phyloP scores from a whole-genome alignment of 2,329 filamentous ascomycete genomes.

The Magnaporthiopsis incrustans region DNA sequence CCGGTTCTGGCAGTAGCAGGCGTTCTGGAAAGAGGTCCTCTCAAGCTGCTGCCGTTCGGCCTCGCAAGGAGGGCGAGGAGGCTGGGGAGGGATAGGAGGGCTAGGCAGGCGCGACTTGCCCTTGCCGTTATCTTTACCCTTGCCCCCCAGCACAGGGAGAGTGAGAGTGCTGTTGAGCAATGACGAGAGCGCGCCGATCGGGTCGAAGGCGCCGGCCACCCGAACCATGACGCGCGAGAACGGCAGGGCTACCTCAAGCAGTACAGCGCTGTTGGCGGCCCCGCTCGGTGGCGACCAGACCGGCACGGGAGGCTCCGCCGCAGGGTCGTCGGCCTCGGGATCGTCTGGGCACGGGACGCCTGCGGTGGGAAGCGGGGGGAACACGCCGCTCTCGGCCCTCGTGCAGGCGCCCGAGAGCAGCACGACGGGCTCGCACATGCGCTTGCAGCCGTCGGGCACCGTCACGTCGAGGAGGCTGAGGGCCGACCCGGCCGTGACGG shows the following conservation, averaged over 20 bases:
- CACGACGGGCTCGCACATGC: conserved; percentile 10
- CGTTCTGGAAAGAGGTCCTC: not conserved
- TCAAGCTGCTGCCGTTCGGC: not conserved
- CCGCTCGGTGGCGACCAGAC: not conserved
- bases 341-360: not conserved
- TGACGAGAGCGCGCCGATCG: not conserved
- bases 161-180: too few relatives aligned
- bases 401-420: conserved; percentile 10
- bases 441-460: conserved; percentile 7
- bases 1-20: conserved; percentile 10
- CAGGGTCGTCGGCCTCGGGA: not conserved
- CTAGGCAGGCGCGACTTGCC: not conserved
- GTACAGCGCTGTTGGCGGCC: not conserved
- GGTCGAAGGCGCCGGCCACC: not conserved
- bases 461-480: conserved; percentile 5
- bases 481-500: conserved; percentile 1
- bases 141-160: not conserved
- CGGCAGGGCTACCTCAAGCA: not conserved
- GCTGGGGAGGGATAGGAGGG: too few relatives aligned
- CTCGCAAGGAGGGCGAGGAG: too few relatives aligned
- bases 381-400: conserved; percentile 4
- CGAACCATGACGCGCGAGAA: not conserved
- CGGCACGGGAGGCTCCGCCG: not conserved
- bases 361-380: not conserved
- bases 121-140: not conserved